A percentile compares a stretch with the other conserved stretches of the same genome.
These are phyloP conservation scores for Jatropha podagrica DNA, from an alignment of 441 rosid species.

Conservation along the genomic window DNA sequence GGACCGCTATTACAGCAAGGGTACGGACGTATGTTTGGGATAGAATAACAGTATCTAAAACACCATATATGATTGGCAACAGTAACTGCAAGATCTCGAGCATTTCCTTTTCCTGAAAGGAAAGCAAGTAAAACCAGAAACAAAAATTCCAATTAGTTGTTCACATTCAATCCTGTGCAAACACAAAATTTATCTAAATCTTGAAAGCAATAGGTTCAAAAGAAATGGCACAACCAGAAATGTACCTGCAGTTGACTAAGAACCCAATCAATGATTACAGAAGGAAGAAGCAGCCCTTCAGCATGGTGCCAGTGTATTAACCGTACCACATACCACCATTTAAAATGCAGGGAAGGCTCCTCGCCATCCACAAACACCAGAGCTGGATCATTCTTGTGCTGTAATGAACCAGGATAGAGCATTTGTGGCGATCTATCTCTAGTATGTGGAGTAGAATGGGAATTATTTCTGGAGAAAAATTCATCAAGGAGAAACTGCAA, in stretches of 20 bases:
- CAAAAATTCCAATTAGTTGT: constrained; percentile 18
- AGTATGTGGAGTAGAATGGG: constrained; percentile 57
- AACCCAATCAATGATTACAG: constrained; percentile 95
- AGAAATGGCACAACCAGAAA: not conserved
- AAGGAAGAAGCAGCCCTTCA: constrained; percentile 92
- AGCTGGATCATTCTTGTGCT: constrained; percentile 52
- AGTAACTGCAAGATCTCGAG: constrained; percentile 87
- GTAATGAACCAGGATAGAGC: constrained; percentile 65
- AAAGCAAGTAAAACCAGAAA: constrained; percentile 30
- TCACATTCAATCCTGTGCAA: not conserved
- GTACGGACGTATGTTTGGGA: constrained; percentile 90
- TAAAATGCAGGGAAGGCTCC: constrained; percentile 84
- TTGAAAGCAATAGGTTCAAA: constrained; percentile 3
- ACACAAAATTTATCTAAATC: constrained; percentile 2
- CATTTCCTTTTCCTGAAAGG: constrained; percentile 73
- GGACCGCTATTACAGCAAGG: constrained; percentile 77
- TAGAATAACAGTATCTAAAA: constrained; percentile 80
- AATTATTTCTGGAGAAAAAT: constrained; percentile 54
- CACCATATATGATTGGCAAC: constrained; percentile 87
- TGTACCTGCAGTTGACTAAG: constrained; percentile 84
- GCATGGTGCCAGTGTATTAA: constrained; percentile 94
- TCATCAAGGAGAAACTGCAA: constrained; percentile 89
- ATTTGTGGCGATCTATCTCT: constrained; percentile 77
- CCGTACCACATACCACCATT: constrained; percentile 96
- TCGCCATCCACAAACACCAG: constrained; percentile 57